These are phyloP conservation scores for Iris pallida DNA, from an alignment of 116 monocot genomes.

Conservation along the genomic window DNA sequence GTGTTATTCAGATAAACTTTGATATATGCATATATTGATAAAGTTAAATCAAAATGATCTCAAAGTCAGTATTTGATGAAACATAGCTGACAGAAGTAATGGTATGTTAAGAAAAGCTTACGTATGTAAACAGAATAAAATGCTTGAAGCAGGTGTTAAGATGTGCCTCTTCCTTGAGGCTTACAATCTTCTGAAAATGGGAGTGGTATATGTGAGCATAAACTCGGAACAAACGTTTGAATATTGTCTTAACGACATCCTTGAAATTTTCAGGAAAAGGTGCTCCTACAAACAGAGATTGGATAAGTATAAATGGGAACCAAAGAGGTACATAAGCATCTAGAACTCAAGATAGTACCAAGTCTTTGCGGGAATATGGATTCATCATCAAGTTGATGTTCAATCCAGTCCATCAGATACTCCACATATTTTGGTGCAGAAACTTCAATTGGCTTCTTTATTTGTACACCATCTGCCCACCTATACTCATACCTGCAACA, in stretches of 20 bases:
- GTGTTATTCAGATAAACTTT: background rate
- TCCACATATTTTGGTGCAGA: constrained; percentile 96
- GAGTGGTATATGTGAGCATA: constrained; percentile 94
- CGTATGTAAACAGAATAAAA: constrained; percentile 81
- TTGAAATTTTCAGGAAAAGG: constrained; percentile 86
- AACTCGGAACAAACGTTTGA: constrained; percentile 80
- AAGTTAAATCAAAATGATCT: background rate
- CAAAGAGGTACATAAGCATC: background rate
- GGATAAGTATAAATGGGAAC: background rate
- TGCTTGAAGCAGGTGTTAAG: constrained; percentile 96
- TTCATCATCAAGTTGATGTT: constrained; percentile 82
- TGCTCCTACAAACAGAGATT: constrained; percentile 31
- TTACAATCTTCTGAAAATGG: constrained; percentile 89
- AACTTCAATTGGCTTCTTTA: constrained; percentile 93
- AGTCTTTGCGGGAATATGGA: constrained; percentile 83
- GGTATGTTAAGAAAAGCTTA: constrained; percentile 28
- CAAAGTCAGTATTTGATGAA: background rate
- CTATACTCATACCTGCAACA: constrained; percentile 78
- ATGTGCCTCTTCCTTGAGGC: constrained; percentile 92
- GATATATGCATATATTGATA: background rate
- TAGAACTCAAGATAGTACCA: constrained; percentile 28
- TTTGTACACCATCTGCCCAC: constrained; percentile 95
- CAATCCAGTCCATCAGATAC: constrained; percentile 97
- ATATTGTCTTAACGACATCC: constrained; percentile 88
- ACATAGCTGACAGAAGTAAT: background rate